Conservation (phyloP, 78 protist genomes). For the Diacronema lutheri region DNA sequence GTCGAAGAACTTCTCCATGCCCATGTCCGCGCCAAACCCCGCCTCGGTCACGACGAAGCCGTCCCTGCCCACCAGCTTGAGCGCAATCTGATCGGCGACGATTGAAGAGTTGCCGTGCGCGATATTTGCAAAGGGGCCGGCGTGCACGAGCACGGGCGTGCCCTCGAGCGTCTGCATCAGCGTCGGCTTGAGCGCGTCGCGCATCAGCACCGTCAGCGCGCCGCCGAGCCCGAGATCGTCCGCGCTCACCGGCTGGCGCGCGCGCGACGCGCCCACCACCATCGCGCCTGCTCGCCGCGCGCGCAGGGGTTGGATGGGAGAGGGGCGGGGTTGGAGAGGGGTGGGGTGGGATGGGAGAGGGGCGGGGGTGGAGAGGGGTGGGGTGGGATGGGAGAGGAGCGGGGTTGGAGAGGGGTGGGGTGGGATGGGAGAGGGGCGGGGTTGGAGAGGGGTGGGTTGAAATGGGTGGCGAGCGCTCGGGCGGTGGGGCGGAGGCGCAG, state of each 20-base stretch:
- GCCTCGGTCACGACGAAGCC: slow-evolving; percentile 80
- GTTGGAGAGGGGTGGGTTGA: too few relatives aligned
- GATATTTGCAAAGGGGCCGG: slow-evolving; percentile 99
- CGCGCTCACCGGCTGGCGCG: slow-evolving; percentile 11
- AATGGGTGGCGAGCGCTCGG: too few relatives aligned
- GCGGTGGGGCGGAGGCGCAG: too few relatives aligned
- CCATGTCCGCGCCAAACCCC: slow-evolving; percentile 85
- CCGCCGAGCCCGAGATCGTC: slow-evolving; percentile 96
- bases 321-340: too few relatives aligned
- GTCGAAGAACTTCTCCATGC: slow-evolving; percentile 94
- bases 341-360: too few relatives aligned
- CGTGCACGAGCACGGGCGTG: slow-evolving; percentile 94
- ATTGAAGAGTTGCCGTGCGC: slow-evolving; percentile 91
- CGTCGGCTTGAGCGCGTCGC: slow-evolving; percentile 93
- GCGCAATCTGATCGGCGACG: slow-evolving; percentile 88
- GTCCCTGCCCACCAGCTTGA: slow-evolving; percentile 87
- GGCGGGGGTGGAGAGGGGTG: too few relatives aligned
- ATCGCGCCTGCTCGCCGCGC: background rate
- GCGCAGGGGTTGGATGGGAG: too few relatives aligned
- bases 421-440: too few relatives aligned
- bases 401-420: too few relatives aligned
- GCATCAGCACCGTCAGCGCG: slow-evolving; percentile 83
- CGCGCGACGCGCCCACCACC: background rate
- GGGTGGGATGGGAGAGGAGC: too few relatives aligned
- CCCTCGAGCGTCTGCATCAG: slow-evolving; percentile 87